These are phyloP conservation scores for Scutellaria barbata DNA, from an alignment of 257 asterid genomes.

Conservation along the genomic window DNA sequence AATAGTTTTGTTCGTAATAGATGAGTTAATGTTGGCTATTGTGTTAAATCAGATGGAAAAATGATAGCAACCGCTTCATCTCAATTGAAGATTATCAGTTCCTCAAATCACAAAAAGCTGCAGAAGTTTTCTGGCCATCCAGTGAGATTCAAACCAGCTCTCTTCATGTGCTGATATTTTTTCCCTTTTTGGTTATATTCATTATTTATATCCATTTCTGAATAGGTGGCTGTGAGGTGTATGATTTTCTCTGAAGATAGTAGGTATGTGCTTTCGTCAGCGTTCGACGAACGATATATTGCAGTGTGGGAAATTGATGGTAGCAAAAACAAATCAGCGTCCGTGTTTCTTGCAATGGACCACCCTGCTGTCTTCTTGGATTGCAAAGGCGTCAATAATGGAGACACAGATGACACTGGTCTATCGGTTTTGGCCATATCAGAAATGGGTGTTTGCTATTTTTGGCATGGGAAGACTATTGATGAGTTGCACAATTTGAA, in stretches of 20 bases:
- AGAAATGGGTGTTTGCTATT: slow-evolving; percentile 84
- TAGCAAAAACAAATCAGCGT: slow-evolving; percentile 70
- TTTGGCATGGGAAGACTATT: slow-evolving; percentile 75
- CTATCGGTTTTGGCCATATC: slow-evolving; percentile 83
- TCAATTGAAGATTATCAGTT: slow-evolving; percentile 74
- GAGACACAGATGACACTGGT: slow-evolving; percentile 52
- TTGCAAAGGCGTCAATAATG: slow-evolving; percentile 44
- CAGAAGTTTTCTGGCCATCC: slow-evolving; percentile 97
- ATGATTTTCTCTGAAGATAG: slow-evolving; percentile 89
- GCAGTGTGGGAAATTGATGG: slow-evolving; percentile 83
- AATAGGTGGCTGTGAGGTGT: slow-evolving; percentile 81
- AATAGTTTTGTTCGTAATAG: background rate
- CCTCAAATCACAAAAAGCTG: slow-evolving; percentile 65
- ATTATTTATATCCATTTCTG: slow-evolving; percentile 20
- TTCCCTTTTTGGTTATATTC: background rate
- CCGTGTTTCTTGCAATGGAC: slow-evolving; percentile 75
- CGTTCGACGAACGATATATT: slow-evolving; percentile 74
- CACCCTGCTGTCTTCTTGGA: slow-evolving; percentile 91
- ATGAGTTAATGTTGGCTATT: slow-evolving; percentile 21
- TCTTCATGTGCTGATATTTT: slow-evolving; percentile 13
- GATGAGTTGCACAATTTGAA: slow-evolving; percentile 65
- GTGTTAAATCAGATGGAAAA: slow-evolving; percentile 70
- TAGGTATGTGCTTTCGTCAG: slow-evolving; percentile 74
- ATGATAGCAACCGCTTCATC: slow-evolving; percentile 78
- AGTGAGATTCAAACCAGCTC: slow-evolving; percentile 54